Evolutionary conservation across 371 early-diverging fungal genomes (phyloP), one percentile per base, ranked within the genome.

Genomic region (Rhizopus arrhizus): DNA sequence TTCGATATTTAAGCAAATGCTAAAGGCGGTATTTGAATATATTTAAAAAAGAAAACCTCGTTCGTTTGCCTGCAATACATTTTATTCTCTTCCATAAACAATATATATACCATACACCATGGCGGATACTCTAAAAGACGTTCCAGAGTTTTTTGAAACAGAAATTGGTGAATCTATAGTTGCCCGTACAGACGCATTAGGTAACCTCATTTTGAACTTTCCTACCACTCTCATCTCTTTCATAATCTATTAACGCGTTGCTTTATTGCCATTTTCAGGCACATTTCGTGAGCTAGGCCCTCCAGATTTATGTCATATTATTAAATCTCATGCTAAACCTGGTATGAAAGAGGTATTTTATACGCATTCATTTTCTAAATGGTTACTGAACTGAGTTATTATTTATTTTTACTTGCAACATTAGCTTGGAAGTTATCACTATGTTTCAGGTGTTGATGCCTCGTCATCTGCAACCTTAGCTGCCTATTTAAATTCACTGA

Each of bases 381-480:
- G 22, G 22, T 22, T 22, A 22, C 22, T 22, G 22, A 22, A 22
- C 22, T 22, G 22, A 22, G 22, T 22, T 22, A 22, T 22, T 22
- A 22, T 22, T 40, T 13, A 13, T 33, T 15, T 32, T 32, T 29
- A 28, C 16, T 7, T n/a, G 32, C 43, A 53, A 45, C 16, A 22
- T 36, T 59, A 77, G 77, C 53, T 71, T 42, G 77, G 77, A 31
- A 77, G 94, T 29, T 95, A 95, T 62, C 96, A 96, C 74, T 93
- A 90, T 75, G 92, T 94, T 15, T 85, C 93, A 34, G 96, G 96
- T n/a, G 88, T 91, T 5, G 96, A 96, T 69, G 93, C 94, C 7
- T 92, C 94, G n/a, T 93, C 95, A 36, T 93, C 95, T 22, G 97
- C 95, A 6, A 89, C 93, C 10, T 77, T 97, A 16, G 95, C 97